Base-by-base conservation (phyloP, 1,284 basidiomycete species). In the Athelia psychrophila region DNA sequence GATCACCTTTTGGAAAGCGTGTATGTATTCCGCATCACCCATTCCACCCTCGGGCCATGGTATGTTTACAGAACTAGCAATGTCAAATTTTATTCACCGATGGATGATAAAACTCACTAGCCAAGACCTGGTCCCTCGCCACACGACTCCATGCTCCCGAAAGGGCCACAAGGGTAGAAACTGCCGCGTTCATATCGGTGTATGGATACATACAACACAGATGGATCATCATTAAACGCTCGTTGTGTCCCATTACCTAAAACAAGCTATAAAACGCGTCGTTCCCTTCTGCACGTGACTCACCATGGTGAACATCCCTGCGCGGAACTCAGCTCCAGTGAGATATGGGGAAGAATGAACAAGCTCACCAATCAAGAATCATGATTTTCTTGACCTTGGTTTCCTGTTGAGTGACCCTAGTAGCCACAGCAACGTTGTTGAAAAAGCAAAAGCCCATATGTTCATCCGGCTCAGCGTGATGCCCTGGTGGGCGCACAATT, bases 371-470 rank as follows among this genome's bases (percentile, higher is more conserved):
- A 65, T 99, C 96, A 15, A 99, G 73, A 62, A 99, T 98, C 59
- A 99, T 66, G 15, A 99, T 85, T 62, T 83, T 91, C 65, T 86
- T 90, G 50, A 89, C 72, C 2, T 80, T 65, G 0, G 88, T 89
- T 42, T 78, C 64, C 54, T 86, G 76, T 62, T 88, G 91, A 25
- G 86, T 81, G 32, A 90, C 95, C 67, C 80, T 84, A 44, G 92
- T 82, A 1, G 95, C 95, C 5, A 99, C 90, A 1, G 96, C 91
- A 19, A 97, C 95, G 62, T 99, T 99, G 71, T 99, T 99, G 76
- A 94, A 98, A 74, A 99, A 95, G 71, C 97, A 99, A 70, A 99
- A 99, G 1, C 97, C 97, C 92, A 98, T 98, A 63, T 94, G 91
- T 65, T 95, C 91, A 58, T 96, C 89, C 2, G 97, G 97, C 69